Conservation (phyloP, 1,284 basidiomycete species). For the Tilletia indica region DNA sequence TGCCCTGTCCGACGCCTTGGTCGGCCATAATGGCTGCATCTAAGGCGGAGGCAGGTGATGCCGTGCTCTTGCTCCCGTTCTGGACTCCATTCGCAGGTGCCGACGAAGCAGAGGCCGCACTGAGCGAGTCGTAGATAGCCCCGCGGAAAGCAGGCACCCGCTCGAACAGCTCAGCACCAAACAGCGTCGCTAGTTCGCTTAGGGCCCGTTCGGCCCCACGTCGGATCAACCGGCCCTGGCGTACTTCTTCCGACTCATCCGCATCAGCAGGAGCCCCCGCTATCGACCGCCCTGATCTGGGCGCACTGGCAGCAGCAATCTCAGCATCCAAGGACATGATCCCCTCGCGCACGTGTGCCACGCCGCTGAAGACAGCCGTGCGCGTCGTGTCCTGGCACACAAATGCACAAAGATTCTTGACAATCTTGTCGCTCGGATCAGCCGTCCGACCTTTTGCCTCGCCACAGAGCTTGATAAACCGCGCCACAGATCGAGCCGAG, state of each 20-base stretch:
- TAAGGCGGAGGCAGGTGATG: conserved; percentile 5
- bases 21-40: conserved; percentile 27
- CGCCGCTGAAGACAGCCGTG: conserved; percentile 81
- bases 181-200: conserved; percentile 71
- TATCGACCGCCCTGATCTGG: neutral
- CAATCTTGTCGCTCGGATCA: conserved; percentile 82
- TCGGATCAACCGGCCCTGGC: conserved; percentile 60
- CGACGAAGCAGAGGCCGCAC: conserved; percentile 70
- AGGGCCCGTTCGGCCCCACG: conserved; percentile 86
- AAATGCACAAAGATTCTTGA: conserved; percentile 96
- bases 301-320: conserved; percentile 41
- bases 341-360: conserved; percentile 66
- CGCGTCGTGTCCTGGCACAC: conserved; percentile 79
- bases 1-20: conserved; percentile 70
- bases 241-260: conserved; percentile 28
- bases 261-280: conserved; percentile 56
- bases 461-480: conserved; percentile 51
- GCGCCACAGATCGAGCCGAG: conserved; percentile 79
- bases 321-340: conserved; percentile 70
- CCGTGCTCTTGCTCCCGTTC: neutral
- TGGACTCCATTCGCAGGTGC: conserved; percentile 36
- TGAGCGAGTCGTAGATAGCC: conserved; percentile 77
- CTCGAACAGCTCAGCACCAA: conserved; percentile 72
- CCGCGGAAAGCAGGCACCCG: conserved; percentile 89
- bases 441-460: neutral